Base-by-base conservation (phyloP, 805 yeast genomes). In the Debaryomyces tyrocola region DNA sequence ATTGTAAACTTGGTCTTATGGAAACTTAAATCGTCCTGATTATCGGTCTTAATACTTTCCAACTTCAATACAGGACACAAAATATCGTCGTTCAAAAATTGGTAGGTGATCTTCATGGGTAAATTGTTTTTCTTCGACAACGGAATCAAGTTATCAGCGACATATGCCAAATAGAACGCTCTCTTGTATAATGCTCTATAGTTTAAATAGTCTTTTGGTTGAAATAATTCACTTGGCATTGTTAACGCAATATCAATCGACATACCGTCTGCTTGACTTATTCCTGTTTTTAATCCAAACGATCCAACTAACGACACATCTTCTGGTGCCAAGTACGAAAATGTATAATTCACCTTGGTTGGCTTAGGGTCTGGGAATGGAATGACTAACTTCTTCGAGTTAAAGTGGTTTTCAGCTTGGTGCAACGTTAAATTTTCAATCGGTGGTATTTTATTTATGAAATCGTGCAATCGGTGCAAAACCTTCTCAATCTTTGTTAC, bases 301-400 rank as follows among this genome's bases (percentile, higher is more conserved):
- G 96, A 83, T 1, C 99, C 98, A 7, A 89, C 85, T 34, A 94
- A 75, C 7, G 90, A 81, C 11, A 92, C 82, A 53, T 82, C 83
- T 46, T 78, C 78, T 0, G 98, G 99, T 12, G 82, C 73, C 39
- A 68, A 64, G 62, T 80, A 91, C 18, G 81, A 76, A 54, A 92
- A 84, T 51, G 80, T 80, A 66, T 87, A 89, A 57, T 87, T 85
- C 39, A 85, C 75, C 47, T 79, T 80, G 6, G 78, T 66, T 29
- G 97, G 97, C 60, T 84, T 86, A 14, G 97, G 97, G 60, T 91
- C 96, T 10, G 94, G 88, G 66, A 86, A 92, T 29, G 98, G 97
- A 14, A 90, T 81, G 0, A 80, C 67, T 8, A 86, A 77, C 37
- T 74, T 75, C 53, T 80, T 76, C 21, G 74, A 66, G 45, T 73